Base-by-base conservation (phyloP, 805 yeast genomes). In the Candida boidinii region DNA sequence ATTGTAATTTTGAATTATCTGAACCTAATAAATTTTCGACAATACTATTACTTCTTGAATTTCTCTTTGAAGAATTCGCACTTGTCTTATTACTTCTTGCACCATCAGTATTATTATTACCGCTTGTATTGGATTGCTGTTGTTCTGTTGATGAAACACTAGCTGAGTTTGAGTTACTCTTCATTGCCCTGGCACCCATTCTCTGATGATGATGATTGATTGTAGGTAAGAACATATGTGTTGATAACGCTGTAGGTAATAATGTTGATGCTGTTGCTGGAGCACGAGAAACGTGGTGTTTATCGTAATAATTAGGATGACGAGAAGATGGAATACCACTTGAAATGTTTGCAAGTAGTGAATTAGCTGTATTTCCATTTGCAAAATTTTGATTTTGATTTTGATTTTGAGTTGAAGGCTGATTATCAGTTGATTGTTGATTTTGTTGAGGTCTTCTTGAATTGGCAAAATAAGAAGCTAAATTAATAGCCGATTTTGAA, bases 211-310 rank as follows among this genome's bases (percentile, higher is more conserved):
- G 65, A 30, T 50, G 27, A 20, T 42, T 43, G 35, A 45, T 61
- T 20, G 74, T 73, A 4, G 79, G 78, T 26, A 71, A 44, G 46
- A 73, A 73, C 77, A 73, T 73, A 46, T 73, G 79, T 2, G 79
- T 73, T 5, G 76, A 62, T 23, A 73, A 50, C 1, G 79, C 79
- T 4, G 77, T 71, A n/a, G 79, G 79, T 23, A 73, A 53, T 14
- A 73, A 48, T 0, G 76, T 72, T 1, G 73, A 58, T 1, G 78
- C 78, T 2, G 78, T 68, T 7, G 73, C 67, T n/a, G 79, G 79
- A 1, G 78, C 79, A 44, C 69, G 72, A 1, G 78, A 73, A 36
- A 62, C 64, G 38, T 66, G 71, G 28, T 44, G 49, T 10, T 43
- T 41, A 39, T 53, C 58, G 23, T 52, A 53, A 25, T 49, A 45